These are phyloP conservation scores for Clavariopsis aquatica DNA, from an alignment of 495 filamentous ascomycete genomes.

Conservation along the genomic window DNA sequence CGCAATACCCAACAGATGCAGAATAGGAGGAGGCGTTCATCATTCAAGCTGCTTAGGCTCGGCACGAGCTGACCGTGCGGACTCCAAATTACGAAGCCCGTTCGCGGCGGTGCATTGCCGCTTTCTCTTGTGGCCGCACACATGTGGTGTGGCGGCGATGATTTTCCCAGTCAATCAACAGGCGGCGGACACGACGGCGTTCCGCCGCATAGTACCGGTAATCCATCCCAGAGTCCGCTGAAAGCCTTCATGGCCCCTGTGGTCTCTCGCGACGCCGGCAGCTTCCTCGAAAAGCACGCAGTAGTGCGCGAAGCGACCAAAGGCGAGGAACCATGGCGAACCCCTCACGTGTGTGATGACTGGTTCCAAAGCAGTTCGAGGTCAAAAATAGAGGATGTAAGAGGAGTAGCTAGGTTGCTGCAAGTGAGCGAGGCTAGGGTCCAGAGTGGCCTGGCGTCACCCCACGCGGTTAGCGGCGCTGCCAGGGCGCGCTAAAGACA, in stretches of 20 bases:
- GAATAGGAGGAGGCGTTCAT: slow-evolving; percentile 12
- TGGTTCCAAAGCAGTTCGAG: not conserved
- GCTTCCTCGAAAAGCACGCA: too few relatives aligned
- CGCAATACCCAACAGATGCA: not conserved
- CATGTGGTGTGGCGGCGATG: slow-evolving; percentile 6
- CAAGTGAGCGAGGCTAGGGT: not conserved
- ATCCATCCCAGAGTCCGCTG: not conserved
- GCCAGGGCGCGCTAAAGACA: not conserved
- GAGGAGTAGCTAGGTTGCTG: slow-evolving; percentile 1
- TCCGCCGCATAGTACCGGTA: not conserved
- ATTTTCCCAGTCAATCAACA: not conserved
- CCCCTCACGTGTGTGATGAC: not conserved
- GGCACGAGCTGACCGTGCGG: not conserved
- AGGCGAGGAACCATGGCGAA: not conserved
- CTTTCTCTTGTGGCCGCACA: not conserved
- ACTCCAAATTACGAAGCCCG: not conserved
- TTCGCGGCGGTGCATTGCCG: slow-evolving; percentile 5
- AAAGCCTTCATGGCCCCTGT: not conserved
- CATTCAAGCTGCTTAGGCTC: not conserved
- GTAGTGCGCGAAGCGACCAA: not conserved
- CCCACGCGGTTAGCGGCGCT: not conserved
- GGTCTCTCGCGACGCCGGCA: too few relatives aligned
- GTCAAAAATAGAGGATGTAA: slow-evolving; percentile 15
- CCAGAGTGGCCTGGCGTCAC: not conserved
- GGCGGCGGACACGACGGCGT: not conserved